phyloP scores from a whole-genome alignment of 1,284 basidiomycete species.

The Ceratorhiza oryzae-sativae region DNA sequence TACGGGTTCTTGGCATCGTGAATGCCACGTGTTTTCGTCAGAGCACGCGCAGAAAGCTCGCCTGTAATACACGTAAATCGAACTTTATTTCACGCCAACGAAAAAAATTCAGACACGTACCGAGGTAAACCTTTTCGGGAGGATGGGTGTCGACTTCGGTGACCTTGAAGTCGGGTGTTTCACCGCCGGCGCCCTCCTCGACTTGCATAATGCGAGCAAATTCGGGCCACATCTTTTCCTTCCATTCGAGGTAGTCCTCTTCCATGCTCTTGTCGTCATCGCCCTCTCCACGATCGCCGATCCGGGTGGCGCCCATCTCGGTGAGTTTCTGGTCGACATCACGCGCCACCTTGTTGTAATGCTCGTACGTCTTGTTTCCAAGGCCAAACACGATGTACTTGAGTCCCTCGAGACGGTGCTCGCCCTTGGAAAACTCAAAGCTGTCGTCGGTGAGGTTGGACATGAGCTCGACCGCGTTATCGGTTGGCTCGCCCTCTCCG shows the following conservation, averaged over 20 bases:
- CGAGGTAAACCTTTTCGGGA: slow-evolving; percentile 87
- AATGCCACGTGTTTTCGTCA: slow-evolving; percentile 90
- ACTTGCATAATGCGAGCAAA: slow-evolving; percentile 83
- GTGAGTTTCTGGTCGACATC: slow-evolving; percentile 78
- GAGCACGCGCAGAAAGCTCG: slow-evolving; percentile 87
- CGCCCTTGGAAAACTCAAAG: slow-evolving; percentile 85
- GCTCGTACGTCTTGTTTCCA: slow-evolving; percentile 95
- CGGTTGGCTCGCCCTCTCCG: slow-evolving; percentile 98
- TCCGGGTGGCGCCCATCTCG: slow-evolving; percentile 84
- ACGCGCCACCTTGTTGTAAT: slow-evolving; percentile 90
- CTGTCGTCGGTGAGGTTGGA: slow-evolving; percentile 88
- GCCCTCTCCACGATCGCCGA: slow-evolving; percentile 93
- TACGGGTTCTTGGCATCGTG: slow-evolving; percentile 98
- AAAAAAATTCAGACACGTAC: slow-evolving; percentile 55
- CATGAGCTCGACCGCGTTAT: slow-evolving; percentile 96
- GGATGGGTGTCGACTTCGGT: slow-evolving; percentile 79
- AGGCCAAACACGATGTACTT: slow-evolving; percentile 96
- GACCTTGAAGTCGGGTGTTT: slow-evolving; percentile 93
- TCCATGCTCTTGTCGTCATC: slow-evolving; percentile 99
- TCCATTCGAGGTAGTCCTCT: slow-evolving; percentile 99
- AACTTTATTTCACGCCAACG: slow-evolving; percentile 20
- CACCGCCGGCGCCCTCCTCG: slow-evolving; percentile 95
- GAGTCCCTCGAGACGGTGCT: slow-evolving; percentile 80
- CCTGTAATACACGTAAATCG: slow-evolving; percentile 54
- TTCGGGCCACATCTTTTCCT: slow-evolving; percentile 94